Evolutionary conservation across 2,329 filamentous ascomycete species (phyloP), one percentile per base, ranked within the genome.

Genomic region (Harringtonia aguacate): DNA sequence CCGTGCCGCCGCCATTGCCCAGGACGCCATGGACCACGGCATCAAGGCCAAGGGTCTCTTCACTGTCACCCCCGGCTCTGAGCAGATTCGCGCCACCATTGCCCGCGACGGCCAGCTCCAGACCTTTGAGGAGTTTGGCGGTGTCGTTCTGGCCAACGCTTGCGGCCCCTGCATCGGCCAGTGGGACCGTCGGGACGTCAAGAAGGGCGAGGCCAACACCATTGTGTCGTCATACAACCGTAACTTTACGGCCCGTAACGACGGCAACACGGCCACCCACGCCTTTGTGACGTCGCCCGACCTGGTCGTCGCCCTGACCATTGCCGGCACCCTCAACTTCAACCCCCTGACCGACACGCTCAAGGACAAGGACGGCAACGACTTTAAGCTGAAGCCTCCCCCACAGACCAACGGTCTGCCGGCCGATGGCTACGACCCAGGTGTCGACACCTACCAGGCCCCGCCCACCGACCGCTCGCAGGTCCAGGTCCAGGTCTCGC

Each of bases 211-310:
- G 57, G 73, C 88, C 58, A 98, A 98, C 81, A 94, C 88, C 8
- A 98, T 98, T 64, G 74, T 98, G 63, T 95, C 89, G 38, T 97
- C 92, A 24, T 98, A 95, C 82, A 98, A 98, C 84, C 88, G 92
- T 69, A 97, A 98, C 81, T 97, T 98, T 74, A 97, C 90, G 49
- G 90, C 90, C 54, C 87, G 92, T 63, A 97, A 97, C 54, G 97
- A 63, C 46, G 59, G 59, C 44, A 63, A 63, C 58, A 58, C 67
- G 2, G 66, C 64, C 24, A 72, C 68, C 0, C 66, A 69, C 53
- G 67, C 66, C 1, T 71, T 72, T 48, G 64, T 70, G 37, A 64
- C 67, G 15, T 70, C 66, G 3, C 67, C 67, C 18, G 66, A 70
- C 45, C 56, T 70, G 43, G 66, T 66, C 21, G 65, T 65, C 12